These are phyloP conservation scores for Drechslerella coelobrocha DNA, from an alignment of 2,329 filamentous ascomycete species.

Conservation along the genomic window DNA sequence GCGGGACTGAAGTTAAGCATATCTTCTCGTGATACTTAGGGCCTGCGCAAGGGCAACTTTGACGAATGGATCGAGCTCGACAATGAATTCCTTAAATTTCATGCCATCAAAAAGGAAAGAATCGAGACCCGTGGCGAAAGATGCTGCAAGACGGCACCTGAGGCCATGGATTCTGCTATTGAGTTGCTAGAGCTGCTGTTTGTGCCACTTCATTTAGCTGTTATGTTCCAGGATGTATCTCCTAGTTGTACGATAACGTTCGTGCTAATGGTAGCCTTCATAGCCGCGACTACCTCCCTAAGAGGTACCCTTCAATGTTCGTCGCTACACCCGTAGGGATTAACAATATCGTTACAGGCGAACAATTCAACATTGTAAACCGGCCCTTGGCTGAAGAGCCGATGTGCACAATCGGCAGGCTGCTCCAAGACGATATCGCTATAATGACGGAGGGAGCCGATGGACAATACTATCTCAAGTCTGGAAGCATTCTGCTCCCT, in stretches of 20 bases:
- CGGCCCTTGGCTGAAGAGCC: conserved; percentile 75
- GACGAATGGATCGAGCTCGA: conserved; percentile 87
- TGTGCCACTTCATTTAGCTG: not conserved
- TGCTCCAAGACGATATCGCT: conserved; percentile 81
- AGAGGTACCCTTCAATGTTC: conserved; percentile 77
- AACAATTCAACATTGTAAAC: conserved; percentile 72
- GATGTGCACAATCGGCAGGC: conserved; percentile 74
- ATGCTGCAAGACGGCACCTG: conserved; percentile 72
- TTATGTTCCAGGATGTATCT: conserved; percentile 53
- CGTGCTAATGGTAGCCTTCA: conserved; percentile 41
- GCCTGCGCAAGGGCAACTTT: conserved; percentile 72
- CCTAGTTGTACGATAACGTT: conserved; percentile 11
- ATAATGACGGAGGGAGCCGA: conserved; percentile 80
- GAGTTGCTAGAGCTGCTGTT: conserved; percentile 77
- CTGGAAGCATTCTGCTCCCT: conserved; percentile 75
- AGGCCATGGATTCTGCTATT: conserved; percentile 73
- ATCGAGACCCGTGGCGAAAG: conserved; percentile 71
- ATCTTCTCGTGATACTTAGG: conserved; percentile 66
- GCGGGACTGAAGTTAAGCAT: conserved; percentile 69
- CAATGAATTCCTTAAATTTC: conserved; percentile 75
- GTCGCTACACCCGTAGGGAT: conserved; percentile 69
- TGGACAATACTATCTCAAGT: conserved; percentile 80
- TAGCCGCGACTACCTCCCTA: conserved; percentile 68
- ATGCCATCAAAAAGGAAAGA: conserved; percentile 72
- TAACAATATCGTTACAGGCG: conserved; percentile 73